Base-by-base conservation (phyloP, 164 flowering plant species). In the Nymphaea colorata region DNA sequence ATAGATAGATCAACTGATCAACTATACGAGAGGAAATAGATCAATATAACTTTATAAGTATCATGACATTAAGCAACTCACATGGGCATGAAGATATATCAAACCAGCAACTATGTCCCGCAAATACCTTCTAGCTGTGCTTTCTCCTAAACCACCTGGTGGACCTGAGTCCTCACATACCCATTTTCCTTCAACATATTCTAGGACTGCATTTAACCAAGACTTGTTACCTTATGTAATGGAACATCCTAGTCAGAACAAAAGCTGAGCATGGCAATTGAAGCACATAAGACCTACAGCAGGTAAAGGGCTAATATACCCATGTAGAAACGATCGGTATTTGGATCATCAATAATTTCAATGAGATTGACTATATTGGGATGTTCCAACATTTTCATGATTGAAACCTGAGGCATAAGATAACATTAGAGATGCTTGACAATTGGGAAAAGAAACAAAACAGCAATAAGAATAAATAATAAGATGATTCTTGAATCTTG, bases 291-390 rank as follows among this genome's bases (percentile, higher is more conserved):
- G 36, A 25, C 36, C 36, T 25, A 25, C 36, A 25, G 36, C 36
- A 25, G 36, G 36, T 43, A 63, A 43, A 59, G 63, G 68, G 12
- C 4, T n/a, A 11, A 5, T 65, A 16, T 94, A 94, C 99, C 99
- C 97, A 94, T 91, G 80, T 91, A 94, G 80, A 94, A 91, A 75
- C 87, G 83, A 84, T 94, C 99, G 45, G 87, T 72, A 66, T 81
- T 77, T 68, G 98, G 96, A 80, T 94, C 99, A 83, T 94, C 90
- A 79, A 94, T 91, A 79, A 94, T 97, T 86, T 94, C 99, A 73
- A 88, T 66, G 69, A 94, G 92, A 83, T 88, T 94, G 68, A 94
- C 99, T 66, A 94, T 94, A 75, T 94, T 91, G 42, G 98, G 99
- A 82, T 94, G 99, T 61, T 79, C 75, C 81, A 91, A 70, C 75